Evolutionary conservation across 73 alveolate species (phyloP).

Genomic region (Durusdinium trenchii): DNA sequence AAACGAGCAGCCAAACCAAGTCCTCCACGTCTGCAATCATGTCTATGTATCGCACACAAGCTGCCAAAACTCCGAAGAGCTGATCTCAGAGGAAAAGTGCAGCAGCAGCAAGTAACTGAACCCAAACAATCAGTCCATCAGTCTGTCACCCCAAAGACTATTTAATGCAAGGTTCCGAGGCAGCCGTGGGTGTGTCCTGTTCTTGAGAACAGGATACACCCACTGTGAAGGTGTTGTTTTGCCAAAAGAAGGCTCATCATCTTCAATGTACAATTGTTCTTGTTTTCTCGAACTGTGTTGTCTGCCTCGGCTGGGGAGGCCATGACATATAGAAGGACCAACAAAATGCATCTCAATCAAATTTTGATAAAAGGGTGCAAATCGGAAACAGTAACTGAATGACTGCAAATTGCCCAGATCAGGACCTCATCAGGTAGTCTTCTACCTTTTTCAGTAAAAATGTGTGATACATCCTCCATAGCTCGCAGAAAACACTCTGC

Average conservation of each 20-base stretch:
- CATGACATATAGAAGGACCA: background rate
- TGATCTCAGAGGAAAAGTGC: background rate
- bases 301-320: background rate
- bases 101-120: background rate
- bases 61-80: background rate
- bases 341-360: background rate
- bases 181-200: constrained; percentile 15
- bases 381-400: background rate
- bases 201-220: background rate
- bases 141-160: background rate
- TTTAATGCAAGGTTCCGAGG: background rate
- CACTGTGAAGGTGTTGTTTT: background rate
- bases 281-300: constrained; percentile 34
- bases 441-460: background rate
- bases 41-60: background rate
- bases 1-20: background rate
- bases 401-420: background rate
- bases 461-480: background rate
- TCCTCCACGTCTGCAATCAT: background rate
- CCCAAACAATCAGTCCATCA: background rate
- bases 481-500: background rate
- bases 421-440: background rate
- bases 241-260: background rate
- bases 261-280: background rate
- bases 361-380: background rate